Base-by-base conservation (phyloP, 805 yeast species). In the Wickerhamomyces silvicola region DNA sequence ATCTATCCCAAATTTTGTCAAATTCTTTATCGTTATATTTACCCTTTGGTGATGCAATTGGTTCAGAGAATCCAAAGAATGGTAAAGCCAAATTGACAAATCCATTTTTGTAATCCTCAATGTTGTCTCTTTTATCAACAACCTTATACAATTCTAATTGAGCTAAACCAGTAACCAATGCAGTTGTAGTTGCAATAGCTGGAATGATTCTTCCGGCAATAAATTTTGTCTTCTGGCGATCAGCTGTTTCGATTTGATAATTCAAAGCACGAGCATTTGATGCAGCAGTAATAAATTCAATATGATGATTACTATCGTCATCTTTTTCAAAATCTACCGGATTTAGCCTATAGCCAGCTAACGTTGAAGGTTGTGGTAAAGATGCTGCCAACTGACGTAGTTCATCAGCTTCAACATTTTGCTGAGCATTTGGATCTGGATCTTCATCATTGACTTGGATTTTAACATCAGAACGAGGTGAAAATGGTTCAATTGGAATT, bases 181-280 rank as follows among this genome's bases (percentile, higher is more conserved):
- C 94, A n/a, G 99, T 92, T 2, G 99, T 92, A 3, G 99, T 92
- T 22, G 98, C 98, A 66, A 92, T 92, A 14, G 98, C 98, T 11
- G 99, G 99, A 45, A 92, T 92, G 45, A 92, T 92, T 61, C 94
- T 80, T 29, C 99, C 99, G 6, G 99, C 99, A 57, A 92, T 90
- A 51, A 90, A 86, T 65, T 92, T 92, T 23, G 98, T 92, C 65
- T 82, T 85, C 31, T 79, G 78, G 41, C 78, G 75, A 53, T 90
- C 97, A 22, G 90, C 97, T 10, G 86, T 66, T 52, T 86, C 95
- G 45, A 90, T 87, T 24, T 76, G 72, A 54, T 90, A 90, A 62
- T 87, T 90, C 61, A 77, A 68, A 18, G 99, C 99, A 58, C 99
- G 80, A 60, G 95, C 77, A 58, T 92, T 92, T 3, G 97, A 90